Conservation (phyloP, 2,329 filamentous ascomycete species). For the Fonsecaea monophora region DNA sequence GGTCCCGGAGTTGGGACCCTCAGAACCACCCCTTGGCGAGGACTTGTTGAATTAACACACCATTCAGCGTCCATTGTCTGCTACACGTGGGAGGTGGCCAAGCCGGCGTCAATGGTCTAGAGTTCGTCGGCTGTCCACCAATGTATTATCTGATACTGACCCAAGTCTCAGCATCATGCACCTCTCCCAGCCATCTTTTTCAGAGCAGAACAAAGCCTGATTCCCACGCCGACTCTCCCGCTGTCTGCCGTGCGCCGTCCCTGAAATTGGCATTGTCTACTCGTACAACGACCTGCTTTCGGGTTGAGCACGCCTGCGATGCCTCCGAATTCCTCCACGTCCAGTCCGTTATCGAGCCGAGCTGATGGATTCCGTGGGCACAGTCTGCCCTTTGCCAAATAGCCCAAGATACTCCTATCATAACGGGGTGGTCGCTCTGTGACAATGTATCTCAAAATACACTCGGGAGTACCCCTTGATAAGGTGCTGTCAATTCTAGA, state of each 20-base stretch:
- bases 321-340: not conserved
- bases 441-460: too few species aligned
- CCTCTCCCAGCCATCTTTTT: constrained; percentile 13
- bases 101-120: not conserved
- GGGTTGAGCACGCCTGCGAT: not conserved
- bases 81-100: not conserved
- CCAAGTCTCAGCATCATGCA: constrained; percentile 15
- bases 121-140: not conserved
- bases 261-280: not conserved
- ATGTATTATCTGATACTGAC: not conserved
- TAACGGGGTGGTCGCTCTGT: too few species aligned
- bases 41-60: not conserved
- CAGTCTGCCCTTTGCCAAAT: too few species aligned
- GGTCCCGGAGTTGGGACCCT: too few species aligned
- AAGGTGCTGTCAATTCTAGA: too few species aligned
- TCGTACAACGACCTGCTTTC: not conserved
- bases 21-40: too few species aligned
- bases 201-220: not conserved
- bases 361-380: not conserved
- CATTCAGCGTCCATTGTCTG: not conserved
- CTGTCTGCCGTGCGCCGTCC: not conserved
- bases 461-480: too few species aligned
- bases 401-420: too few species aligned
- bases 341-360: not conserved
- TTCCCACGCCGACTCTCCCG: not conserved